A percentile compares a stretch with the other conserved stretches of the same genome.
These are phyloP conservation scores for Salvia sclarea DNA, from an alignment of 305 asterid species.

Conservation along the genomic window DNA sequence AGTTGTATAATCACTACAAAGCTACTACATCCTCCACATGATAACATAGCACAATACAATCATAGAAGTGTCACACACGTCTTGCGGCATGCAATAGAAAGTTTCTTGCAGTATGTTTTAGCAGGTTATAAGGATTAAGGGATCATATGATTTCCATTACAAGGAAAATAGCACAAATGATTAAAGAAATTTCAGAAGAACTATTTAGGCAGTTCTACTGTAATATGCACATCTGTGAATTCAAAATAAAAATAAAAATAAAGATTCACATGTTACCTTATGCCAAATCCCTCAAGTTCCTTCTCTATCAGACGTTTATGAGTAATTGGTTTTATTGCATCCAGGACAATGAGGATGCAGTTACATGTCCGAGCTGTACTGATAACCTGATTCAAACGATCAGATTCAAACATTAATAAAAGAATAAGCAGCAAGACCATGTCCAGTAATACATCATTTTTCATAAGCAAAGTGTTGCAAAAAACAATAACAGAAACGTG, in stretches of 20 bases:
- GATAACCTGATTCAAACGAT: conserved; percentile 65
- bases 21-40: not conserved
- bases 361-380: conserved; percentile 98
- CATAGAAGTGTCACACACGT: not conserved
- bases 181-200: not conserved
- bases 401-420: conserved; percentile 23
- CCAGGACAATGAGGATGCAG: conserved; percentile 90
- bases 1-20: not conserved
- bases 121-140: conserved; percentile 9
- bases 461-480: conserved; percentile 1
- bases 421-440: conserved; percentile 27
- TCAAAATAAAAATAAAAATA: not conserved
- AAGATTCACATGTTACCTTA: conserved; percentile 61
- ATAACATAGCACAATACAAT: conserved; percentile 3
- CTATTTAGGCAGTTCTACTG: not conserved
- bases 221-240: not conserved
- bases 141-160: conserved; percentile 7
- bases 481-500: not conserved
- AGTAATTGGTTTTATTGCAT: conserved; percentile 95
- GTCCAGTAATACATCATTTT: conserved; percentile 4
- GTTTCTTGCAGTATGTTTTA: not conserved
- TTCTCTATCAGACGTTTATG: conserved; percentile 95
- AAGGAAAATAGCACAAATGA: not conserved
- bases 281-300: conserved; percentile 98
- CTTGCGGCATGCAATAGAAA: conserved; percentile 1